These are phyloP conservation scores for Pisolithus sp. DNA, from an alignment of 768 basidiomycete genomes.

Conservation along the genomic window DNA sequence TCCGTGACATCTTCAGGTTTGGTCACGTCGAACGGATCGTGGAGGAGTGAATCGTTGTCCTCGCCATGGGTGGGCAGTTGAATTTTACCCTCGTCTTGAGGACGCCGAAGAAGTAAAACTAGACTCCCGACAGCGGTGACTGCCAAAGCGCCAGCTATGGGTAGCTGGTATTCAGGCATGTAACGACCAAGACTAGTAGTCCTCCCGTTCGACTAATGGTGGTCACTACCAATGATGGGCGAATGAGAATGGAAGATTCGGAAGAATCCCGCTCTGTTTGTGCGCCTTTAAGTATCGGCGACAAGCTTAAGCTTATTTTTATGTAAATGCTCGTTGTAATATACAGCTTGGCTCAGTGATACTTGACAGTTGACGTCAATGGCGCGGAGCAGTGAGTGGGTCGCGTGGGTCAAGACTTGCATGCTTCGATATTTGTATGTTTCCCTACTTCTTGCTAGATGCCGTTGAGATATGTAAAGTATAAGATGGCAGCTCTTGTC, in stretches of 20 bases:
- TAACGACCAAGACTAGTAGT: not conserved
- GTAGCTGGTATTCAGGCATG: conserved; percentile 60
- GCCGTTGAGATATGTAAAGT: no score
- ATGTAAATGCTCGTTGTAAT: no score
- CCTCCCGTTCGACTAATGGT: not conserved
- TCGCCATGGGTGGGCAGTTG: conserved; percentile 35
- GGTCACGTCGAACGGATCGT: conserved; percentile 67
- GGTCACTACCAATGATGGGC: not conserved
- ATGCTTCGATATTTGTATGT: no score
- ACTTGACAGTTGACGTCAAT: no score
- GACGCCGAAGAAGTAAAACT: conserved; percentile 33
- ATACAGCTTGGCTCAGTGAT: no score
- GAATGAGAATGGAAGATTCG: not conserved
- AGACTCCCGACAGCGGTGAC: conserved; percentile 40
- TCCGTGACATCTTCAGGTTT: conserved; percentile 64
- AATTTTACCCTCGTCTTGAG: conserved; percentile 42
- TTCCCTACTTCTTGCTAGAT: no score
- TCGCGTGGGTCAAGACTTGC: no score
- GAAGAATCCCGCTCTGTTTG: not conserved
- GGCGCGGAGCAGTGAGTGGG: no score
- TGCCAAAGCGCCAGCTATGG: conserved; percentile 44
- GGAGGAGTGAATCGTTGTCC: conserved; percentile 18
- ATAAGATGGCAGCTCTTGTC: no score
- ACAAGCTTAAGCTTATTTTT: no score
- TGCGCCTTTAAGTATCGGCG: no score